Conservation (phyloP, 192 early-diverging fungal genomes). For the Chytriomyces confervae region DNA sequence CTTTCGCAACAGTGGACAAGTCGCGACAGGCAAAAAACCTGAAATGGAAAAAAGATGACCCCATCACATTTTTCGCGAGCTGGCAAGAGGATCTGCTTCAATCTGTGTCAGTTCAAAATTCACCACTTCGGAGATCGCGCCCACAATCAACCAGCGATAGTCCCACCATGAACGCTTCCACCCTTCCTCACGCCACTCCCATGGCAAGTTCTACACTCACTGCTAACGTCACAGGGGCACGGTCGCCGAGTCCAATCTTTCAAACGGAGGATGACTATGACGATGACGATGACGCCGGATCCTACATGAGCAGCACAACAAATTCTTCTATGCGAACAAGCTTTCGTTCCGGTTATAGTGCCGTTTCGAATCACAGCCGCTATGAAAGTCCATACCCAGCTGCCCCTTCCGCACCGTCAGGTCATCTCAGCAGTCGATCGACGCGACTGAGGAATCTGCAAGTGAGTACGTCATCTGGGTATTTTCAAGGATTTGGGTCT, state of each 20-base stretch:
- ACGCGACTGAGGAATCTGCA: background rate
- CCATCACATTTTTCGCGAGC: slow-evolving; percentile 49
- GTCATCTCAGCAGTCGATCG: slow-evolving; percentile 23
- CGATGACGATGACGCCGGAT: slow-evolving; percentile 43
- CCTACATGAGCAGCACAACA: slow-evolving; percentile 29
- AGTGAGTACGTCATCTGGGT: background rate
- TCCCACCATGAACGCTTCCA: slow-evolving; percentile 7
- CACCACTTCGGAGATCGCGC: slow-evolving; percentile 22
- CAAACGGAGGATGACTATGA: slow-evolving; percentile 45
- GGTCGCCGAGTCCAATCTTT: slow-evolving; percentile 54
- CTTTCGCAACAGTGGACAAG: slow-evolving; percentile 32
- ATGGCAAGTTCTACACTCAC: background rate
- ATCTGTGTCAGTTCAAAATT: slow-evolving; percentile 19
- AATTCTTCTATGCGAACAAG: slow-evolving; percentile 27
- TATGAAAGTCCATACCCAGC: slow-evolving; percentile 18
- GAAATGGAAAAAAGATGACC: slow-evolving; percentile 42
- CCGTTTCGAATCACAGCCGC: slow-evolving; percentile 12
- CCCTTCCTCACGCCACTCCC: background rate
- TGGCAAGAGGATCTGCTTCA: slow-evolving; percentile 45
- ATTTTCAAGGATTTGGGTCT: background rate
- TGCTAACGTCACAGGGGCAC: slow-evolving; percentile 25
- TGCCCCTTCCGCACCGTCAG: slow-evolving; percentile 12
- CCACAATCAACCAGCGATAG: slow-evolving; percentile 13
- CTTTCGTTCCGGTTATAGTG: slow-evolving; percentile 19
- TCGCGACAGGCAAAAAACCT: slow-evolving; percentile 53